Base-by-base conservation (phyloP, 495 filamentous ascomycete genomes). In the Margaritispora aquatica region DNA sequence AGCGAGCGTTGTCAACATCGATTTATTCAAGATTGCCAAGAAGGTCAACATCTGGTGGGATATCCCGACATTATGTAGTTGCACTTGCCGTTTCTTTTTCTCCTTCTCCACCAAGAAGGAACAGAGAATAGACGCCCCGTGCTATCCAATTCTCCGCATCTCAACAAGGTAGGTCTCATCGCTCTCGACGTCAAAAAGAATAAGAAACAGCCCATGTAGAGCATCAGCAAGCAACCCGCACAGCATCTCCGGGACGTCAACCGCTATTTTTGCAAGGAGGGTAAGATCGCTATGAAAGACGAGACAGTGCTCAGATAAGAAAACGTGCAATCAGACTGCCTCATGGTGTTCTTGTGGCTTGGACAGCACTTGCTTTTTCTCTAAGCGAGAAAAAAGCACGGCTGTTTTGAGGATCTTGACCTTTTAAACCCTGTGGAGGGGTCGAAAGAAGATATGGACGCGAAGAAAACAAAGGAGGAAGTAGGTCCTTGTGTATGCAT, bases 261-360 rank as follows among this genome's bases (percentile, higher is more conserved):
- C 21, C 56, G 19, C 36, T 26, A 13, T 23, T 9, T 27, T 26
- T 46, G 27, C n/a, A n/a, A n/a, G n/a, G n/a, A n/a, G n/a, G n/a
- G n/a, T n/a, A n/a, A n/a, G 7, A 1, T 23, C 24, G 23, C 27
- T 36, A 24, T n/a, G 8, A 58, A 1, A 9, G 17, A 11, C 20
- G n/a, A n/a, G n/a, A n/a, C n/a, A n/a, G 29, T 17, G 19, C n/a
- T 2, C 5, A 54, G 48, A 44, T 41, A 51, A 59, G 56, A n/a
- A 29, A 59, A 59, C 48, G 56, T 59, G 49, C 56, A 59, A 59
- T 52, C n/a, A 59, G n/a, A 17, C n/a, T 27, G 34, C 2, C 23
- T 26, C 9, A 46, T 21, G 1, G 20, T 23, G 22, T 59, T 34
- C 26, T 29, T 20, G 23, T 38, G 26, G 34, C 38, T 21, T 36